Percentiles rank a stretch among this genome's conserved stretches.
These are phyloP conservation scores for Ascoidea rubescens DNA, from an alignment of 805 yeast species.

Conservation along the genomic window DNA sequence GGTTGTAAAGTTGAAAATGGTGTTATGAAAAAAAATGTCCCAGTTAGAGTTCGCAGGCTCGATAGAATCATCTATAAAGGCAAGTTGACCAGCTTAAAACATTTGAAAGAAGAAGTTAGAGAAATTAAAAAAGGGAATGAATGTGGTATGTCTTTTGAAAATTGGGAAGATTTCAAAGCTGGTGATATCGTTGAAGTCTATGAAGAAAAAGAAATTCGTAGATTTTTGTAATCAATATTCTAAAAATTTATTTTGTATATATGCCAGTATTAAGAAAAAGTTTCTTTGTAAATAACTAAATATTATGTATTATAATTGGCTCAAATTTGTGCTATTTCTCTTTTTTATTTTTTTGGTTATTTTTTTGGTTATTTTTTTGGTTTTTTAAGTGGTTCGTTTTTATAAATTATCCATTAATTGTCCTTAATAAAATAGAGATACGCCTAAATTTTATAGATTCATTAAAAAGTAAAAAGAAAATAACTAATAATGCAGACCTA, in stretches of 20 bases:
- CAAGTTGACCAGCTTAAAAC: conserved; percentile 56
- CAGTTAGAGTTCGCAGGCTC: conserved; percentile 42
- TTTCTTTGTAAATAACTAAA: no score
- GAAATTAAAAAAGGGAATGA: conserved; percentile 80
- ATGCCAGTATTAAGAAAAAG: no score
- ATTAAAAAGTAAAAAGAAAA: no score
- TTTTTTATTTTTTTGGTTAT: no score
- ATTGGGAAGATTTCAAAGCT: conserved; percentile 52
- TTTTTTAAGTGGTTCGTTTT: no score
- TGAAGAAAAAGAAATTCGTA: conserved; percentile 48
- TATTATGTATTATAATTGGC: no score
- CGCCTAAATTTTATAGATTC: no score
- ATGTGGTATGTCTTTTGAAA: conserved; percentile 69
- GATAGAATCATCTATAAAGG: conserved; percentile 40
- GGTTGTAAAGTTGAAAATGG: conserved; percentile 80
- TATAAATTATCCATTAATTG: no score
- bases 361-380: no score
- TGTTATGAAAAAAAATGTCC: conserved; percentile 40
- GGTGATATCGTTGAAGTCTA: conserved; percentile 69
- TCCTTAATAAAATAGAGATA: no score
- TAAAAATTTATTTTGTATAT: background rate
- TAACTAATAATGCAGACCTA: no score
- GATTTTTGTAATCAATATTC: conserved; percentile 31
- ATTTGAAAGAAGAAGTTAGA: conserved; percentile 62
- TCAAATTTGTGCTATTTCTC: no score